Evolutionary conservation across 257 asterid genomes (phyloP), one percentile per base, ranked within the genome.

Genomic region (Leonotis leonurus): DNA sequence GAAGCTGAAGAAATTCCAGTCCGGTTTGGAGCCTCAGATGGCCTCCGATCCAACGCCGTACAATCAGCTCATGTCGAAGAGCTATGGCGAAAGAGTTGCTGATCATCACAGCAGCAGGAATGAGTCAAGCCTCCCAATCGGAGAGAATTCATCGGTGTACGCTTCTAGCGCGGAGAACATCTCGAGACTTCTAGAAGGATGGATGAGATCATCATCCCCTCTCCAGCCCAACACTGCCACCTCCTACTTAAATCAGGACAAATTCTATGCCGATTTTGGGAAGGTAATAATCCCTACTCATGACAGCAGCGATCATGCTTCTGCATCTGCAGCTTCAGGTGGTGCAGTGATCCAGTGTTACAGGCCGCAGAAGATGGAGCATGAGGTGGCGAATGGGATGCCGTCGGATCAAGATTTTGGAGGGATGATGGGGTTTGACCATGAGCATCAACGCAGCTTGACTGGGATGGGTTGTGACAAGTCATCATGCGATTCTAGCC

Each of bases 151-250:
- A n/a, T 74, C 88, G 3, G 69, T 80, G 0, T 91, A 91, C 11
- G 98, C 98, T 60, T 91, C 98, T 2, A 88, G 95, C 35, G 94
- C 95, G 0, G 96, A 88, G 56, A 91, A 91, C 62, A 91, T 91
- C 62, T 88, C 98, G 43, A 78, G 95, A 68, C 95, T 92, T 27
- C 70, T 92, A 7, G 85, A 92, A 72, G 97, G 98, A 11, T 92
- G 98, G 98, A 92, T 84, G 98, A 80, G 86, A 68, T 77, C 95
- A 3, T 79, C 92, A 3, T 79, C 92, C 13, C 70, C 80, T 22
- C 65, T 55, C 29, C 64, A 65, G 26, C 39, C 64, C 2, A 60
- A 54, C 30, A 43, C 67, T 7, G 40, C 6, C 39, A 6, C 70
- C 16, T 21, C 78, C 8, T 14, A 45, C 24, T 3, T 12, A 4